phyloP scores from a whole-genome alignment of 2,329 filamentous ascomycete species.

The Trichoderma polysporum region DNA sequence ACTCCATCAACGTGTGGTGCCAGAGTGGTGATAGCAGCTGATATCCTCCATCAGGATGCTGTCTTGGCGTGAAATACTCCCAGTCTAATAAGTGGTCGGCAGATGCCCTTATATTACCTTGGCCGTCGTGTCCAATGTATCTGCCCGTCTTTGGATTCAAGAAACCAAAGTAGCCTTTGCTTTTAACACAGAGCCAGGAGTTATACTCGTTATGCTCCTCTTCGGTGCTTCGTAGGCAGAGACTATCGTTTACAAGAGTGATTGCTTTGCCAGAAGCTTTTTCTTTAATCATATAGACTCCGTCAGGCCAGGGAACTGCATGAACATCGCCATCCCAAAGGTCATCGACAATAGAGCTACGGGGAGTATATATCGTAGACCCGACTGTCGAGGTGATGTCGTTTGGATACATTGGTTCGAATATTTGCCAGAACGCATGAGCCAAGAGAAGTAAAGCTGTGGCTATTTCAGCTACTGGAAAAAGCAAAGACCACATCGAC shows the following conservation, averaged over 20 bases:
- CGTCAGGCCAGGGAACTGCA: not conserved
- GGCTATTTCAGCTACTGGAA: not conserved
- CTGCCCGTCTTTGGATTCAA: not conserved
- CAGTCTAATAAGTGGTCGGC: not conserved
- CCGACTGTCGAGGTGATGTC: not conserved
- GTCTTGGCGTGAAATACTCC: not conserved
- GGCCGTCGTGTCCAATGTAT: constrained; percentile 5
- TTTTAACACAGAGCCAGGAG: not conserved
- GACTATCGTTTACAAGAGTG: not conserved
- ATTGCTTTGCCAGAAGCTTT: not conserved
- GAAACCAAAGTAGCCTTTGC: not conserved
- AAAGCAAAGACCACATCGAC: not conserved
- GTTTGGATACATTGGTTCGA: not conserved
- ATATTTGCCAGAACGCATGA: not conserved
- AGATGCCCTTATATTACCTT: not conserved
- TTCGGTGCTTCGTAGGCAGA: not conserved
- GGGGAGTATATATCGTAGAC: not conserved
- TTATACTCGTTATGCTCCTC: not conserved
- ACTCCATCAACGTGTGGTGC: not conserved
- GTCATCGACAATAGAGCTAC: not conserved
- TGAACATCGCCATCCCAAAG: not conserved
- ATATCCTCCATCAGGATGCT: constrained; percentile 18
- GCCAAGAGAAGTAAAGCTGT: not conserved
- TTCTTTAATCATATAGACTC: not conserved
- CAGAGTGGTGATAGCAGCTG: constrained; percentile 2